phyloP scores from a whole-genome alignment of 2,329 filamentous ascomycete genomes.

The Colletotrichum siamense region DNA sequence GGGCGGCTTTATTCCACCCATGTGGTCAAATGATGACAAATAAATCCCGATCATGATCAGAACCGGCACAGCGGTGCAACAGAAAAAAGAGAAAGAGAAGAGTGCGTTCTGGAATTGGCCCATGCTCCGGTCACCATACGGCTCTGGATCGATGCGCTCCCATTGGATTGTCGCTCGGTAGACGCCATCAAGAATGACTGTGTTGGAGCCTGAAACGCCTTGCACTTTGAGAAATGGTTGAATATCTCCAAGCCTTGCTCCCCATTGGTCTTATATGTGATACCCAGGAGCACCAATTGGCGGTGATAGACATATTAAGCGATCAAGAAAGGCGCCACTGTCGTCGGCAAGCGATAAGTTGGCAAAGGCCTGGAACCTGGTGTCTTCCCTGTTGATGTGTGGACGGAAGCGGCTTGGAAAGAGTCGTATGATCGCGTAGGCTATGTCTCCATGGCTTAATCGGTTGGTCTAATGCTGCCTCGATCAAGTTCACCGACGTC shows the following conservation, averaged over 20 bases:
- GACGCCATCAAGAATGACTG: background rate
- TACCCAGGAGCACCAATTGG: background rate
- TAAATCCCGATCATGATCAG: background rate
- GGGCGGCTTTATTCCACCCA: background rate
- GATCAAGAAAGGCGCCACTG: background rate
- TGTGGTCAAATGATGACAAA: background rate
- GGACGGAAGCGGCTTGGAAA: background rate
- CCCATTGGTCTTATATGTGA: background rate
- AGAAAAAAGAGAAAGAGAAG: background rate
- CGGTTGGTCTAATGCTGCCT: background rate
- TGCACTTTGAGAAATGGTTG: background rate
- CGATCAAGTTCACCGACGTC: background rate
- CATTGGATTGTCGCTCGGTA: background rate
- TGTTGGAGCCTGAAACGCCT: background rate
- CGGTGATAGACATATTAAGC: background rate
- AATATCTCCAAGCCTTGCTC: background rate
- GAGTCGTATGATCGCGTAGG: background rate
- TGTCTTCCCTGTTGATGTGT: background rate
- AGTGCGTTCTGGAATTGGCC: background rate
- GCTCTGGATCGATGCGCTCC: background rate
- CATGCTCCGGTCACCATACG: background rate
- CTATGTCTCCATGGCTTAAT: background rate
- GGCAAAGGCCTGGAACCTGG: background rate
- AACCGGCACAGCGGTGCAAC: background rate
- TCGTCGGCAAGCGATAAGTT: background rate